Base-by-base conservation (phyloP, 129 eudicot genomes). In the Tagetes erecta region DNA sequence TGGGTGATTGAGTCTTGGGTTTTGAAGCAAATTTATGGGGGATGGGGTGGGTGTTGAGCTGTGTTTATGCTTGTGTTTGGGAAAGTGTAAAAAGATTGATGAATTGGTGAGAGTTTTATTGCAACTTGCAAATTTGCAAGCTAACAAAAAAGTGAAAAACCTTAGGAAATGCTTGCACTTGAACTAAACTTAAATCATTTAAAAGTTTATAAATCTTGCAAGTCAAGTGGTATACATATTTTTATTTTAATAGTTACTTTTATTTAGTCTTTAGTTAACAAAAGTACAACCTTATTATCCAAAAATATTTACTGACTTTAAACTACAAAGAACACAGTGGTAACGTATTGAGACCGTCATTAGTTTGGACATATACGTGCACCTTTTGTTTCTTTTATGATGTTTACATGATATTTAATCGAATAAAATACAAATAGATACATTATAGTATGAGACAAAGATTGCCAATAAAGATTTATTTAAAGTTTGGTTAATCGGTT, bases 1-100 rank as follows among this genome's bases (percentile, higher is more conserved):
- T 47, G 13, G 52, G 11, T 60, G 49, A 46, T 76, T 76, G 64
- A 74, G 55, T 82, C 74, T 66, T 42, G 80, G 55, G 68, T 55
- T 70, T 78, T 64, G 76, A 70, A 58, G 55, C 52, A 74, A 33
- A 75, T 60, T 47, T 41, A 69, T 47, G 11, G 2, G 45, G 44
- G 46, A 53, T 14, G 63, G 72, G 13, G 12, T 70, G 69, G 27
- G 50, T 7, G 70, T 77, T 77, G 86, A 79, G 77, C 84, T 79
- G 75, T 37, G 62, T 74, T 62, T 76, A 40, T 86, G 82, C 87
- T 76, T 85, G 82, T 76, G 80, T 83, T 80, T 69, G 78, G 73
- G 75, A 79, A 82, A 73, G 83, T 86, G 79, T 53, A 80, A 79
- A 82, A 80, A 51, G 80, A 68, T 82, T 62, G 81, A 73, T 67